Evolutionary conservation across 2,329 filamentous ascomycete species (phyloP), one percentile per base, ranked within the genome.

Genomic region (Scedosporium apiospermum): DNA sequence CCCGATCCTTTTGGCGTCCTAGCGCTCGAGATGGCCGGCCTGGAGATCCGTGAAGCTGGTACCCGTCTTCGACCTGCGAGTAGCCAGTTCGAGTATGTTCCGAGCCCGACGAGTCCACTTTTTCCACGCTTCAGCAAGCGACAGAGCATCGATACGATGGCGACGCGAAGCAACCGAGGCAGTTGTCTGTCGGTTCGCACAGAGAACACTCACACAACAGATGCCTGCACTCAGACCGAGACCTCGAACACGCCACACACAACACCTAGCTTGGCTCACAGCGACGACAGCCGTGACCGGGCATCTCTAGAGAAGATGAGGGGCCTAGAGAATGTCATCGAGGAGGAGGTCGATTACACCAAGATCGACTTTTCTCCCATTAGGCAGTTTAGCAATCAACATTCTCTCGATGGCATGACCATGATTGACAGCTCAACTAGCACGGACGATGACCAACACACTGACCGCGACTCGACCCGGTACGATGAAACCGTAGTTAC

Each of bases 1-100:
- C 92, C 93, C 0, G 93, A 98, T 72, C 93, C 93, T 0, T 98
- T 90, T 70, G 93, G 93, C 26, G 89, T 97, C 27, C 83, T 93
- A 66, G 93, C 93, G 6, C 77, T 98, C n/a, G 91, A 96, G 71
- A 88, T 91, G 78, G 90, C 92, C 65, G 93, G 93, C 2, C 78
- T 97, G 63, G 90, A 93, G 68, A 95, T 98, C 67, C 85, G 90
- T 61, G 93, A 97, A 76, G 93, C 93, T n/a, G 92, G 91, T 41
- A 84, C 86, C 59, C 70, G 69, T 6, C 80, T 84, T 62, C 81
- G 91, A 62, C 91, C 92, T 2, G 80, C 84, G 26, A 91, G 88
- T 76, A 91, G 88, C 63, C 85, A 89, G 67, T 96, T 97, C 72
- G 90, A 93, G 70, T 95, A 90, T 74, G 86, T 86, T 67, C 89